These are phyloP conservation scores for Herpetomonas muscarum DNA, from an alignment of 208 protist species.

Conservation along the genomic window DNA sequence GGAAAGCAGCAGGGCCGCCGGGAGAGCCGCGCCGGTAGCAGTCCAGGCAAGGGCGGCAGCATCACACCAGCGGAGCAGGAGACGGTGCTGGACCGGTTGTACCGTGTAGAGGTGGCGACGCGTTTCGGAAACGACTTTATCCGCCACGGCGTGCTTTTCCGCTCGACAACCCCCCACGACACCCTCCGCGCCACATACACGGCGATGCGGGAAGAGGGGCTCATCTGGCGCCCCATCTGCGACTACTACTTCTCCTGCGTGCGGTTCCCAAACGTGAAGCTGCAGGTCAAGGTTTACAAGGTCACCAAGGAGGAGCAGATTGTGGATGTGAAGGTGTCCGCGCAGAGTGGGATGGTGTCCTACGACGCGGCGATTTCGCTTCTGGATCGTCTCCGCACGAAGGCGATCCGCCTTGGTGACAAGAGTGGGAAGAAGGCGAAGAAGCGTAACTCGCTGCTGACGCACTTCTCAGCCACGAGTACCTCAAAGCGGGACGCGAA, in stretches of 20 bases:
- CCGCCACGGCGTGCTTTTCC: conserved; percentile 75
- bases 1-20: no score
- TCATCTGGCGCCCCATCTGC: conserved; percentile 71
- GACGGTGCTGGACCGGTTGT: conserved; percentile 41
- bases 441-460: neutral
- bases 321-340: conserved; percentile 73
- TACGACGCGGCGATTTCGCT: conserved; percentile 48
- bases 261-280: conserved; percentile 65
- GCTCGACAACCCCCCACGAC: conserved; percentile 15
- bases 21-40: no score
- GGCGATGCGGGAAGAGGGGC: conserved; percentile 62
- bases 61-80: no score
- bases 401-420: conserved; percentile 16
- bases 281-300: conserved; percentile 83
- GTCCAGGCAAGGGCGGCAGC: no score
- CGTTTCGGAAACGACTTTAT: conserved; percentile 83
- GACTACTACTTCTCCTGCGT: conserved; percentile 74
- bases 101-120: conserved; percentile 42
- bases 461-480: neutral
- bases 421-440: conserved; percentile 10
- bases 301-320: conserved; percentile 48
- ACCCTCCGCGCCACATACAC: conserved; percentile 58
- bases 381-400: conserved; percentile 60
- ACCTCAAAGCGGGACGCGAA: conserved; percentile 5
- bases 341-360: conserved; percentile 65